Evolutionary conservation across 2,329 filamentous ascomycete genomes (phyloP), one percentile per base, ranked within the genome.

Genomic region (Pseudodiploospora longispora): DNA sequence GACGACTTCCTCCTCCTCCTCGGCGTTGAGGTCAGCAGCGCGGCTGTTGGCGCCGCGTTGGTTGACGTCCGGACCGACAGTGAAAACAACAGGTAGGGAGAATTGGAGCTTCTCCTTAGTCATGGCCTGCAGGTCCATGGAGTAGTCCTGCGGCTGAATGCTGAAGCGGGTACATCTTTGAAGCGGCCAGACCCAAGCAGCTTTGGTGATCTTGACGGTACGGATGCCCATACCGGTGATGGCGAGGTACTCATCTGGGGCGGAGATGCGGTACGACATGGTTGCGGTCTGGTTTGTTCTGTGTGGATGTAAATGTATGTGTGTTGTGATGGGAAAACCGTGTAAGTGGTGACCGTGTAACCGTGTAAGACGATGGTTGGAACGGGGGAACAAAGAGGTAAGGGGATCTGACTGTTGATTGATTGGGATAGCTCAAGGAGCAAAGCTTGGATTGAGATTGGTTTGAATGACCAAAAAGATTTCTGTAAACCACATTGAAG

Each of bases 71-170:
- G 88, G 87, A 10, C 87, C 87, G 47, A 93, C 83, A 33, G 87
- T 93, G 66, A 93, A 93, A 50, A 93, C 85, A 8, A 88, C 86
- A 3, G 87, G 87, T 0, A 93, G 75, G 5, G 81, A 74, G 60
- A 93, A 90, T 51, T 90, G 85, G 3, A 93, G 74, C 63, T 94
- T 94, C 68, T 94, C 88, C 55, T 83, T 80, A 12, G 87, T 94
- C 87, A 94, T 95, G 45, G 87, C 87, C 59, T 90, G 85, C 2
- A 94, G 70, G 45, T 82, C 81, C 74, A 94, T 86, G 47, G 77
- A 79, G 64, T 93, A 91, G 65, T 94, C 87, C 58, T 87, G 86
- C 0, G 85, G 84, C 52, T 82, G 82, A 56, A 86, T 81, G 49
- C 72, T 77, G 63, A 78, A 78, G 55, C 74, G 72, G 45, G 66